Conservation (phyloP, 108 stramenopile genomes). For the Pseudonitzschia multistriata region DNA sequence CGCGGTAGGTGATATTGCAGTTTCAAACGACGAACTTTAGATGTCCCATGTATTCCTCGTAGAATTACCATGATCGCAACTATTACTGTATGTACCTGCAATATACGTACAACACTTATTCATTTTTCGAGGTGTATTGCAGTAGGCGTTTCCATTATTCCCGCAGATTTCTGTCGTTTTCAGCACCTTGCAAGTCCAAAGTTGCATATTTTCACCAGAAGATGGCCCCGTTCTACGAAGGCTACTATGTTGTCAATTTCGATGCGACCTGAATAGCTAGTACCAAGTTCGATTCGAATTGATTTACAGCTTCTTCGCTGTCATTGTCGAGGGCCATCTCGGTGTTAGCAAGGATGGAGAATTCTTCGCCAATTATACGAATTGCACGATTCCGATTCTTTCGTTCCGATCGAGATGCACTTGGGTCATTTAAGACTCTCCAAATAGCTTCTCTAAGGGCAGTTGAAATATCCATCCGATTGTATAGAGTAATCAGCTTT, state of each 20-base stretch:
- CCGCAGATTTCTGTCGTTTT: too few relatives aligned
- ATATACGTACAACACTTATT: too few relatives aligned
- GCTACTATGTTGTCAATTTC: not conserved
- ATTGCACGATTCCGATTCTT: not conserved
- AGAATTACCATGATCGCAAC: too few relatives aligned
- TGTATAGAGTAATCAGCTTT: not conserved
- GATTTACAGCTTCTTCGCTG: not conserved
- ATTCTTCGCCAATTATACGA: slow-evolving; percentile 14
- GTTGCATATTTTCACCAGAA: too few relatives aligned
- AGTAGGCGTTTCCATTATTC: too few relatives aligned
- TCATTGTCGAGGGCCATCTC: not conserved
- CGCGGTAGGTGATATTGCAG: too few relatives aligned
- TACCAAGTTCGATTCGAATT: not conserved
- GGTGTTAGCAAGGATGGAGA: not conserved
- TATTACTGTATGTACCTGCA: too few relatives aligned
- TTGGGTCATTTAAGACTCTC: slow-evolving; percentile 15
- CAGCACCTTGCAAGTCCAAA: too few relatives aligned
- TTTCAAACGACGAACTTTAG: too few relatives aligned
- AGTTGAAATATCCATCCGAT: not conserved
- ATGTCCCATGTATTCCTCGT: too few relatives aligned
- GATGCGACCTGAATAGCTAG: not conserved
- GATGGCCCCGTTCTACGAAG: too few relatives aligned
- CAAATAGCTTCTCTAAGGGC: slow-evolving; percentile 1
- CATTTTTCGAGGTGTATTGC: too few relatives aligned
- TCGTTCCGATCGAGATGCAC: not conserved